These are phyloP conservation scores for Aureobasidium sp. DNA, from an alignment of 2,329 filamentous ascomycete species.

Conservation along the genomic window DNA sequence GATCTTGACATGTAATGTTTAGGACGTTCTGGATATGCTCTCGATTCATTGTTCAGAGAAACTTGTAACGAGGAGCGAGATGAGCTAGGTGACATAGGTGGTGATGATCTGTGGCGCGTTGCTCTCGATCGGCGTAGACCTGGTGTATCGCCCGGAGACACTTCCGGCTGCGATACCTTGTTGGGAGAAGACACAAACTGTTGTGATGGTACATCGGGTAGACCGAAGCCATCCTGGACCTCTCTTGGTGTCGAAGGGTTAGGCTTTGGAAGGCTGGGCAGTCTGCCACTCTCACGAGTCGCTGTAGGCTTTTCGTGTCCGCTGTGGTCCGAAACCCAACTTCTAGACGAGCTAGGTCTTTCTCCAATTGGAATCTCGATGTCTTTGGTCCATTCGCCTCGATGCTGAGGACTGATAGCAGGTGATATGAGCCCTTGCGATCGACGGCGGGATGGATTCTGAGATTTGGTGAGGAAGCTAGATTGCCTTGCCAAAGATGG, in stretches of 20 bases:
- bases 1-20: neutral
- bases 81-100: conserved; percentile 23
- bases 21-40: neutral
- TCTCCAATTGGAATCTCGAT: conserved; percentile 58
- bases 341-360: conserved; percentile 40
- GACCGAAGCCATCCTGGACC: conserved; percentile 17
- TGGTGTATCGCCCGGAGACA: neutral
- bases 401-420: neutral
- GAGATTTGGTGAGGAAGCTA: conserved; percentile 39
- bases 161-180: neutral
- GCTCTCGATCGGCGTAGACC: conserved; percentile 33
- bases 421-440: neutral
- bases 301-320: neutral
- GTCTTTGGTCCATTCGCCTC: conserved; percentile 35
- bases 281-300: neutral
- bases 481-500: conserved; percentile 49
- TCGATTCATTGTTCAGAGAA: neutral
- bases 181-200: conserved; percentile 13
- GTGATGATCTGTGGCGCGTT: conserved; percentile 29
- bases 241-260: conserved; percentile 3
- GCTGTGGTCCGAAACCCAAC: conserved; percentile 27
- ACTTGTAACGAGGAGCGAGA: conserved; percentile 11
- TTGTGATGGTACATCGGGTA: neutral
- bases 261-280: neutral
- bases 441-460: conserved; percentile 2